phyloP scores from a whole-genome alignment of 1,139 yeast genomes.

The Lodderomyces metapsilosis region DNA sequence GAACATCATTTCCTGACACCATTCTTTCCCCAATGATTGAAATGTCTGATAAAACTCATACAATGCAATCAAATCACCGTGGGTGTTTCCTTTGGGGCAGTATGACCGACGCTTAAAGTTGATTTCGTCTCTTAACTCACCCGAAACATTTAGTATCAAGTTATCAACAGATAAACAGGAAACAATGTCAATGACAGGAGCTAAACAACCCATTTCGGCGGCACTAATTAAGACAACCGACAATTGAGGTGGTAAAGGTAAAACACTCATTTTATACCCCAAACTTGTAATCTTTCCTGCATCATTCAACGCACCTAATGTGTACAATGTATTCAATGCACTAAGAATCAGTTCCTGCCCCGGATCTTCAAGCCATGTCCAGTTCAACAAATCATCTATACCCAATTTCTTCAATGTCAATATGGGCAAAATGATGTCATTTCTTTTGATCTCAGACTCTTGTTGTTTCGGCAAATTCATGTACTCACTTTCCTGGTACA shows the following conservation, averaged over 20 bases:
- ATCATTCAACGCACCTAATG: constrained; percentile 77
- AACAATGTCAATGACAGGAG: constrained; percentile 79
- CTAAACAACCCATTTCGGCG: constrained; percentile 52
- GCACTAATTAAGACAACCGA: constrained; percentile 86
- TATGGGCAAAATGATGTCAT: constrained; percentile 82
- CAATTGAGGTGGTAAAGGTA: constrained; percentile 88
- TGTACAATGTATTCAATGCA: constrained; percentile 75
- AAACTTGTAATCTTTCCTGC: constrained; percentile 70
- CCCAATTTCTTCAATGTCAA: constrained; percentile 81
- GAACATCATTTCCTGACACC: constrained; percentile 81
- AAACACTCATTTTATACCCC: constrained; percentile 81
- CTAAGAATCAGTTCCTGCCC: constrained; percentile 73
- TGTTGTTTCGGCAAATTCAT: constrained; percentile 64
- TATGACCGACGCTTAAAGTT: constrained; percentile 57
- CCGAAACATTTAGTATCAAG: constrained; percentile 63
- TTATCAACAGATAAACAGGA: constrained; percentile 94
- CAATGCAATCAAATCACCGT: constrained; percentile 82
- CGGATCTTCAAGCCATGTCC: constrained; percentile 94
- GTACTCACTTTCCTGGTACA: constrained; percentile 75
- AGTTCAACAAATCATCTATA: constrained; percentile 75
- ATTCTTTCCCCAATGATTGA: constrained; percentile 54
- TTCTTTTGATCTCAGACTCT: constrained; percentile 88
- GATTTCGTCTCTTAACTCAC: constrained; percentile 80
- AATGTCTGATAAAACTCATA: constrained; percentile 74
- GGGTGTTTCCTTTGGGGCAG: constrained; percentile 65